These are phyloP conservation scores for Myotisia sp. DNA, from an alignment of 2,329 filamentous ascomycete species.

Conservation along the genomic window DNA sequence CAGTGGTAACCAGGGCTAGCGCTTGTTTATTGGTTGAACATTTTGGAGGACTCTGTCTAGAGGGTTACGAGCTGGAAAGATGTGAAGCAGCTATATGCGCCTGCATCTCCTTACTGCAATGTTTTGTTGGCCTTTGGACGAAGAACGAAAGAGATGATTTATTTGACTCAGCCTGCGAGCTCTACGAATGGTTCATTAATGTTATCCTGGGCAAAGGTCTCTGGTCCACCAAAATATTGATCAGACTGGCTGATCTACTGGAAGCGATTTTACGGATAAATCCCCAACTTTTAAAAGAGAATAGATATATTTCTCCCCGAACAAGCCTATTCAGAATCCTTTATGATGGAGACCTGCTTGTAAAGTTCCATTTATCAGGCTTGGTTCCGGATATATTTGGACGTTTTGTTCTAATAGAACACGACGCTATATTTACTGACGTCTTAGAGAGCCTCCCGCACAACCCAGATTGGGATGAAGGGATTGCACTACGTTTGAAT, in stretches of 20 bases:
- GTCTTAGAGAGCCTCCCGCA: conserved; percentile 65
- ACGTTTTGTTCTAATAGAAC: conserved; percentile 65
- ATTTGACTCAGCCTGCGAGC: conserved; percentile 51
- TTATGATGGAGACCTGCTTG: conserved; percentile 47
- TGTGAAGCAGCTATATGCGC: conserved; percentile 59
- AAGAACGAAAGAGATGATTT: conserved; percentile 44
- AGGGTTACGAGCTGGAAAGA: conserved; percentile 48
- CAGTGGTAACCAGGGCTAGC: conserved; percentile 21
- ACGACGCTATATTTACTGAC: conserved; percentile 74
- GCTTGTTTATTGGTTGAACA: conserved; percentile 34
- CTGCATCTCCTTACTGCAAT: conserved; percentile 54
- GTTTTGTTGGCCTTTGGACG: conserved; percentile 50
- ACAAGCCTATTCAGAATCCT: conserved; percentile 65
- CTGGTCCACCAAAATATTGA: conserved; percentile 55
- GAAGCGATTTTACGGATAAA: conserved; percentile 53
- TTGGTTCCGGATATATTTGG: conserved; percentile 62
- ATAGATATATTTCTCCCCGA: conserved; percentile 47
- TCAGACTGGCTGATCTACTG: conserved; percentile 53
- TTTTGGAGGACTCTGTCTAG: conserved; percentile 36
- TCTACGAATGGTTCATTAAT: conserved; percentile 66
- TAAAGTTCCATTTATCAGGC: conserved; percentile 62
- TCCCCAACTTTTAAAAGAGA: conserved; percentile 49
- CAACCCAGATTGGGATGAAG: conserved; percentile 58
- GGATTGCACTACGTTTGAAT: conserved; percentile 69
- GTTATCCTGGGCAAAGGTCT: conserved; percentile 52